Evolutionary conservation across 2,329 filamentous ascomycete species (phyloP), one percentile per base, ranked within the genome.

Genomic region (Claviceps humidiphila): DNA sequence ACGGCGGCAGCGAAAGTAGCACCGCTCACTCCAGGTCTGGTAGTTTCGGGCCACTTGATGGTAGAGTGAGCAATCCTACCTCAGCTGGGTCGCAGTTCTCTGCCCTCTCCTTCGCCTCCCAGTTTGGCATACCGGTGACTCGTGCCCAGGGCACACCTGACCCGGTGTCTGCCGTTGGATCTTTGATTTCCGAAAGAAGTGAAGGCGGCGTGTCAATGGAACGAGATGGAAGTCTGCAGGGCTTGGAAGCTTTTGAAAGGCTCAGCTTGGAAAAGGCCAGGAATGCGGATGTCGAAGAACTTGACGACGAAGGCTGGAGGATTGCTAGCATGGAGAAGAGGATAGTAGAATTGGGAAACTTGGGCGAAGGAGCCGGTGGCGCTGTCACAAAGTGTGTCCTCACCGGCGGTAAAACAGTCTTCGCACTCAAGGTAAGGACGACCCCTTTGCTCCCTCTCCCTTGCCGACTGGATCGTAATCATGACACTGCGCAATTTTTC

Each of bases 221-320:
- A 67, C 74, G 87, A 56, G 89, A 95, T 58, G 81, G 81, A 58
- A 94, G 88, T 63, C 77, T 87, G 67, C 86, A 88, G 61, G 84
- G 84, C 4, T 72, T 93, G 2, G 76, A 90, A 55, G 82, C 81
- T 2, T 82, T 96, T 53, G 89, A 94, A 58, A 84, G 90, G 66
- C 69, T 95, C 60, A 86, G 81, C 49, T 66, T 93, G 46, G 89
- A 95, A 59, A 89, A 85, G 67, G 89, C 89, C 39, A 78, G 87
- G 57, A 86, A 84, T 24, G 71, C 91, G 41, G 93, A 98, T 66
- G 91, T 95, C 4, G 91, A 96, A 61, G 91, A 97, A 59, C 71
- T 98, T 48, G 91, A 97, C 64, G 90, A 96, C 61, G 87, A 95
- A 57, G 89, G 89, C 20, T 98, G 93, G 93, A 82, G 87, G 64